Evolutionary conservation across 2,329 filamentous ascomycete species (phyloP), one percentile per base, ranked within the genome.

Genomic region (Fusarium citri): DNA sequence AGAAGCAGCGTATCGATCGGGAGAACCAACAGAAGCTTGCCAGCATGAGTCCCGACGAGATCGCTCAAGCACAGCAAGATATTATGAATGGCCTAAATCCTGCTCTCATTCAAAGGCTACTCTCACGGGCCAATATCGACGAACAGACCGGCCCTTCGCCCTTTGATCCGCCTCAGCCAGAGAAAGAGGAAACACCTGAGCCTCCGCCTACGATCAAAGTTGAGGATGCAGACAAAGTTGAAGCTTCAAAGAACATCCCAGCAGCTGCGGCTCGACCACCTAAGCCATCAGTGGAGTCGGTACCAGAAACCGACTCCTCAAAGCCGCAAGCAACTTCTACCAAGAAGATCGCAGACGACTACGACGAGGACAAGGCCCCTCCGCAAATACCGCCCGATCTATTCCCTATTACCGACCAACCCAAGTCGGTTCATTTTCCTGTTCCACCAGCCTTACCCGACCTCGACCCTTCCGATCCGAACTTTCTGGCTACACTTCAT

Each of bases 401-500:
- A 69, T 81, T 84, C 70, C 78, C 82, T 34, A 80, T 83, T 42
- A 77, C 79, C 46, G 76, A 82, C 50, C 74, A 77, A 47, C 77
- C 81, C 42, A 76, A 80, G 68, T 80, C 83, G 30, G 84, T 86
- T 16, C 92, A 93, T 80, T 93, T 91, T 79, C 91, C 90, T 12
- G 80, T 79, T n/a, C 82, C 80, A 3, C 84, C 79, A 12, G 77
- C 76, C 43, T 79, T 86, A 8, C 92, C 92, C 14, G 91, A 94
- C 63, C 91, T 98, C 68, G 93, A 98, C 78, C 94, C 94, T 0
- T 84, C 88, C 40, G 93, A 94, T 63, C 91, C 93, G 0, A 86
- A 93, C 76, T 98, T 98, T 82, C 89, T 98, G 61, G 82, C 88
- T 48, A 91, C 93, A 59, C 88, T 99, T 8, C 94, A 97, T 84